Base-by-base conservation (phyloP, 164 flowering plant genomes). In the Houttuynia cordata region DNA sequence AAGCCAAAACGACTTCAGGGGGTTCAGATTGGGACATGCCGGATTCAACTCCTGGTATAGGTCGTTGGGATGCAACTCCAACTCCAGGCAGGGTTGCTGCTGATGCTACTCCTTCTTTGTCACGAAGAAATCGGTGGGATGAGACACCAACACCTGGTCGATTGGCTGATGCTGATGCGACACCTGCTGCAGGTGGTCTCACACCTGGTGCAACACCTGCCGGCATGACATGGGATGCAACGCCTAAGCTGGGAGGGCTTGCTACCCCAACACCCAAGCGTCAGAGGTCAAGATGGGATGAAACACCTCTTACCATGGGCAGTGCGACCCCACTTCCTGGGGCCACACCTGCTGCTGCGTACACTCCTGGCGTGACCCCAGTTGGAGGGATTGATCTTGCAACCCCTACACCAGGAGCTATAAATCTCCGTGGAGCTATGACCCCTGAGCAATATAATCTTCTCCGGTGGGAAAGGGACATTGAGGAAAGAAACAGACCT, bases 171-270 rank as follows among this genome's bases (percentile, higher is more conserved):
- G 72, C 91, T 0, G 99, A 93, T 75, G 89, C 91, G 0, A 90
- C 99, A 3, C 99, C 97, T 0, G 79, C 81, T 61, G 85, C 78
- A 57, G 96, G 92, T 52, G 97, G 88, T 3, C 90, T 52, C 8
- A 89, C 98, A 20, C 96, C 98, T 17, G 97, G 99, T 3, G 96
- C 96, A 0, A 93, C 99, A 8, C 99, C 99, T 0, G 80, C 96
- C 49, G 99, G 99, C 3, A 86, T 88, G 87, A 80, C 97, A 41
- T 94, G 99, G 99, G 99, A 94, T 79, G 92, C 99, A 13, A 94
- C 99, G 7, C 99, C 99, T 0, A 94, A 94, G 75, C 75, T 86
- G n/a, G 71, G 80, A 0, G 99, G 97, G 8, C 60, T 85, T 59
- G 96, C 84, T 24, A 94, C 99, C 0, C 99, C 99, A 1, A 94